Evolutionary conservation across 2,329 filamentous ascomycete species (phyloP).

Genomic region (Sclerotinia subarctica): DNA sequence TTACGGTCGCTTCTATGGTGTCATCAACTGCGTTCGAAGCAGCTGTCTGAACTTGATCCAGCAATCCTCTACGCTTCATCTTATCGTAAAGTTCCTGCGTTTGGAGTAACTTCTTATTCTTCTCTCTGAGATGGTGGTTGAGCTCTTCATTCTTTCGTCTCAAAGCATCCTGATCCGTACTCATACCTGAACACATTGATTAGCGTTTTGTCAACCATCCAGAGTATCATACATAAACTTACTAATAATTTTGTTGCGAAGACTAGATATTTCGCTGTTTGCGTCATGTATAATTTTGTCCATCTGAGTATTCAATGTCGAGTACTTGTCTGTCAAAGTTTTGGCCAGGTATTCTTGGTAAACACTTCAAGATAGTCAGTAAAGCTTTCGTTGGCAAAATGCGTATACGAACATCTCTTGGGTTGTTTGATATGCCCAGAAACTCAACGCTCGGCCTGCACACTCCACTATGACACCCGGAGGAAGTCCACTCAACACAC

Average conservation of each 20-base stretch:
- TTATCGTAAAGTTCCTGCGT: constrained; percentile 64
- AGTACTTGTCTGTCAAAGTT: constrained; percentile 69
- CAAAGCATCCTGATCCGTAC: constrained; percentile 59
- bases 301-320: constrained; percentile 59
- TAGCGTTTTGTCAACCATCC: constrained; percentile 17
- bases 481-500: constrained; percentile 75
- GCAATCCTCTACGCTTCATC: constrained; percentile 53
- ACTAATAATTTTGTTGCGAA: constrained; percentile 66
- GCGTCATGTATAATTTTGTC: constrained; percentile 73
- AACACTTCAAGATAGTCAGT: constrained; percentile 47
- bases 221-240: constrained; percentile 28
- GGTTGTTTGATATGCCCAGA: constrained; percentile 82
- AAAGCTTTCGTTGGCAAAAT: constrained; percentile 25
- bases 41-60: constrained; percentile 53
- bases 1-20: constrained; percentile 39
- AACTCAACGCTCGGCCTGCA: constrained; percentile 71
- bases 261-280: constrained; percentile 64
- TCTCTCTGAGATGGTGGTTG: constrained; percentile 62
- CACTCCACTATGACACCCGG: constrained; percentile 85
- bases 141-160: constrained; percentile 72
- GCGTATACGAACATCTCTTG: constrained; percentile 68
- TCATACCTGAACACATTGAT: constrained; percentile 46
- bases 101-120: constrained; percentile 65
- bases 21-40: constrained; percentile 50
- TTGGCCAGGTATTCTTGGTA: constrained; percentile 76